These are phyloP conservation scores for Stephania cephalantha DNA, from an alignment of 164 flowering plant species.

Conservation along the genomic window DNA sequence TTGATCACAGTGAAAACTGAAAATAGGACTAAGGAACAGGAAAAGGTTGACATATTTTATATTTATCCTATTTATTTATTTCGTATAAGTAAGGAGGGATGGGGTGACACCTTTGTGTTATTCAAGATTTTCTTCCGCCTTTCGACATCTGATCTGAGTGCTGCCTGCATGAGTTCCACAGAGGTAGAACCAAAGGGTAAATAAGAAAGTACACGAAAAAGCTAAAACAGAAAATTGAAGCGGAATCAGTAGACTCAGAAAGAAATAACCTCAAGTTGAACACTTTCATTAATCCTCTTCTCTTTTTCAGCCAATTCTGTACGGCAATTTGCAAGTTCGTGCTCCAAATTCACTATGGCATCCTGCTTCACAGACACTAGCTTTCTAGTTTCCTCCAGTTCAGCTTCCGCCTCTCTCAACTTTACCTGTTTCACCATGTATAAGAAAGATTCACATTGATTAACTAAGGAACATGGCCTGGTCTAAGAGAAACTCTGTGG, in stretches of 20 bases:
- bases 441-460: neutral
- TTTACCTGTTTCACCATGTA: constrained; percentile 28
- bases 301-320: constrained; percentile 50
- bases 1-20: neutral
- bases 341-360: constrained; percentile 44
- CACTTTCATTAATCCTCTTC: constrained; percentile 34
- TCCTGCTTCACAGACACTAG: constrained; percentile 47
- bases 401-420: constrained; percentile 45
- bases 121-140: constrained; percentile 35
- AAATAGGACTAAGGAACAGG: neutral
- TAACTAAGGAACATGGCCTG: neutral
- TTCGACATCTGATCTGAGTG: constrained; percentile 43
- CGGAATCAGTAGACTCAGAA: neutral
- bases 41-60: neutral
- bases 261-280: constrained; percentile 45
- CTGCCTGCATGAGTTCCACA: constrained; percentile 29
- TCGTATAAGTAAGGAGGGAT: neutral
- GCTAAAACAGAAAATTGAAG: neutral
- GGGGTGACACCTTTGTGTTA: constrained; percentile 38
- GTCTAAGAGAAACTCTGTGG: too few relatives aligned
- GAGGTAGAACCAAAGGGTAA: neutral
- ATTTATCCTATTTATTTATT: neutral
- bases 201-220: neutral
- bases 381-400: constrained; percentile 40
- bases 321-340: constrained; percentile 50